Base-by-base conservation (phyloP, 768 basidiomycete genomes). In the Suillus subaureus region DNA sequence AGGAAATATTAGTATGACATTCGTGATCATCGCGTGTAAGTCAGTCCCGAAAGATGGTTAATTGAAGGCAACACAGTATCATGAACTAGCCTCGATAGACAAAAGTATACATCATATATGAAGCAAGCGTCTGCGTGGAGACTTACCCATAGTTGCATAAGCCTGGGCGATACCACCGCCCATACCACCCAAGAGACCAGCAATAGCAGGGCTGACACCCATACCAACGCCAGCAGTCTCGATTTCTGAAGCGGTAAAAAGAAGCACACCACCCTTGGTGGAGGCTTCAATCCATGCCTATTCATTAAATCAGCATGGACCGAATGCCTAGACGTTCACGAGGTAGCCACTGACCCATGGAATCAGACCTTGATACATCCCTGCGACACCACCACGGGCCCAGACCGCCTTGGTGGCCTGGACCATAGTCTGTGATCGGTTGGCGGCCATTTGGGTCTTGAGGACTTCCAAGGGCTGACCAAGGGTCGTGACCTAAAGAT, bases 241-340 rank as follows among this genome's bases (percentile, higher is more conserved):
- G 40, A 99, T 91, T 78, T 99, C 97, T 6, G 96, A 93, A 31
- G 97, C 96, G 18, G 96, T 89, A 82, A 99, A 99, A 67, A 99
- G 84, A 26, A 99, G 86, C 37, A 99, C 97, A 63, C 86, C 97
- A 61, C 97, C 97, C 77, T 99, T 99, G 0, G 97, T 99, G 6
- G 96, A 97, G 12, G 97, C 97, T 78, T 99, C 97, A 72, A 99
- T 97, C 97, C 97, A 99, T 43, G 97, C 97, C 96, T 97, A 68
- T 16, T 18, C 54, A 47, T 61, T 42, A 35, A 6, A 1, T 16
- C 2, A 52, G 18, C 51, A 68, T 37, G 68, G 12, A 23, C 18
- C 5, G 7, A 23, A 61, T 5, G 8, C 18, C 23, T 21, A 45
- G 43, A 54, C 28, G 1, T 57, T 28, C 40, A 26, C 23, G 58